These are phyloP conservation scores for Sarocladiaceae sp. DNA, from an alignment of 2,329 filamentous ascomycete species.

Conservation along the genomic window DNA sequence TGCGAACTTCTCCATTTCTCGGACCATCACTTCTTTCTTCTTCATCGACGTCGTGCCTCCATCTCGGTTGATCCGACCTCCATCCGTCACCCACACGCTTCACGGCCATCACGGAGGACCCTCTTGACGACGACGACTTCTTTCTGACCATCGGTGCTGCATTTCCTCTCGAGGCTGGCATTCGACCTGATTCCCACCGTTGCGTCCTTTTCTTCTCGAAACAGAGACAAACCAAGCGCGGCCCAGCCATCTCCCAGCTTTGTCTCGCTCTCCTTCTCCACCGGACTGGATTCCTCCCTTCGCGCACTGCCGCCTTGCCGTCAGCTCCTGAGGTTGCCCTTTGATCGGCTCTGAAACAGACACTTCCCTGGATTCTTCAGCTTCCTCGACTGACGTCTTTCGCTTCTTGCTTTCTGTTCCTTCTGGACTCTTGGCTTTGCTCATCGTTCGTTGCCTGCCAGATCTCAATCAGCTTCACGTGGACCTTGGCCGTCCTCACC, in stretches of 20 bases:
- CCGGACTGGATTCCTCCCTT: conserved; percentile 6
- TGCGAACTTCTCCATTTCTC: not conserved
- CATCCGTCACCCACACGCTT: not conserved
- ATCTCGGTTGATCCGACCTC: not conserved
- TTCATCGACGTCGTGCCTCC: not conserved
- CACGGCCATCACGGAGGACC: too few species aligned
- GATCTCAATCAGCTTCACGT: too few species aligned
- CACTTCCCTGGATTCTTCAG: not conserved
- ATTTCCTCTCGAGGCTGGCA: conserved; percentile 7
- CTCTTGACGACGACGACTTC: not conserved
- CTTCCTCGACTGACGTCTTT: conserved; percentile 1
- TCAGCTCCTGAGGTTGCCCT: not conserved
- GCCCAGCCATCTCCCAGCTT: conserved; percentile 6
- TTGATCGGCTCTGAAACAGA: conserved; percentile 5
- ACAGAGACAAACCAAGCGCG: not conserved
- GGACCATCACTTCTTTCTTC: conserved; percentile 3
- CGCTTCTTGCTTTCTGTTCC: not conserved
- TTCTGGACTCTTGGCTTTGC: too few species aligned
- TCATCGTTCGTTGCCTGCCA: too few species aligned
- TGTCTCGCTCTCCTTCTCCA: conserved; percentile 8
- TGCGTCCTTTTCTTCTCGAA: too few species aligned
- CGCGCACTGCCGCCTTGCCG: not conserved
- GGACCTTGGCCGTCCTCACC: not conserved
- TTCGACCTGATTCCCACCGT: not conserved
- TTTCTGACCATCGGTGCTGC: conserved; percentile 2